Evolutionary conservation across 139 green algal genomes (phyloP).

Genomic region (Volvox africanus): DNA sequence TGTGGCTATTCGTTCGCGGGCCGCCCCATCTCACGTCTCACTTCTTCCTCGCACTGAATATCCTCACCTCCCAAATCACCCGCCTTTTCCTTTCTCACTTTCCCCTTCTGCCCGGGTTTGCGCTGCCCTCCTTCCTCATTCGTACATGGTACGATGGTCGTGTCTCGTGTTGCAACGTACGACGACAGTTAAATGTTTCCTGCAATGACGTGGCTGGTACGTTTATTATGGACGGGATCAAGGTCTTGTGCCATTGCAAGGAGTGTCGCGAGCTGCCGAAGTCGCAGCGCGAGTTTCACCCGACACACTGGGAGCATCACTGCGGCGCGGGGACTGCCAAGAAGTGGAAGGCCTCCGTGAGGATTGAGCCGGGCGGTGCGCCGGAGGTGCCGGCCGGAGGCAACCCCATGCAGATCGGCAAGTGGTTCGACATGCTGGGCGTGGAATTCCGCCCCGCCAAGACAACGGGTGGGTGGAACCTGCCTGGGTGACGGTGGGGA

Average conservation of each 20-base stretch:
- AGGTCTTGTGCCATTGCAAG: conserved; percentile 65
- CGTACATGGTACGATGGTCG: too few species aligned
- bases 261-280: conserved; percentile 44
- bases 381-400: conserved; percentile 51
- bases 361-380: conserved; percentile 58
- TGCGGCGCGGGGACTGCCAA: conserved; percentile 73
- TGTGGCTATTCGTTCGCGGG: too few species aligned
- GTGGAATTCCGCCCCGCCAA: conserved; percentile 56
- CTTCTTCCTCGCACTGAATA: too few species aligned
- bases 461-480: conserved; percentile 43
- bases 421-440: conserved; percentile 39
- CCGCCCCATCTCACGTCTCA: too few species aligned
- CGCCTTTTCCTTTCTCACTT: too few species aligned
- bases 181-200: conserved; percentile 53
- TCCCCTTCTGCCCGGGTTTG: too few species aligned
- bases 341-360: conserved; percentile 86
- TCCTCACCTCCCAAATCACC: too few species aligned
- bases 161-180: neutral
- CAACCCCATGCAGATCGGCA: conserved; percentile 63
- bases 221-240: conserved; percentile 58
- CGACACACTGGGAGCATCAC: conserved; percentile 73
- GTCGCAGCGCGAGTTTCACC: conserved; percentile 27
- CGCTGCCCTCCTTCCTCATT: too few species aligned
- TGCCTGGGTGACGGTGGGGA: too few species aligned
- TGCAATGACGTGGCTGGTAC: conserved; percentile 63